phyloP scores from a whole-genome alignment of 768 basidiomycete genomes.

The Termitomyces sp. region DNA sequence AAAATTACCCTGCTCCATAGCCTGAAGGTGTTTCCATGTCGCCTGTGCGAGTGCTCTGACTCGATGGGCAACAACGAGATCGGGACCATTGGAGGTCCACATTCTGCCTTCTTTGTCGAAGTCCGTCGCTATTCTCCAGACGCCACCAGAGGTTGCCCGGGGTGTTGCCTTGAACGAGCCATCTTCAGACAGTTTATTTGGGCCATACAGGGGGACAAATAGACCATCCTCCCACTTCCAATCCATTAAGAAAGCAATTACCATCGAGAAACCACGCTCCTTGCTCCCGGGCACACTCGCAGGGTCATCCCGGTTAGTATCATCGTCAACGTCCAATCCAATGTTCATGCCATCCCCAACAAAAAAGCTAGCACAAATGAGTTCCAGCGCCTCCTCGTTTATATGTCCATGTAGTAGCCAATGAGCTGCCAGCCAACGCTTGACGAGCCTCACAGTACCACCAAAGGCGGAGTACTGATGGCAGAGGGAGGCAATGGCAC shows the following conservation, averaged over 20 bases:
- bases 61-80: constrained; percentile 68
- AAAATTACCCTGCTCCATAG: constrained; percentile 42
- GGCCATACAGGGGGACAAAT: constrained; percentile 67
- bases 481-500: constrained; percentile 71
- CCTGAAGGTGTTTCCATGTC: constrained; percentile 55
- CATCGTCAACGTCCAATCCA: constrained; percentile 22
- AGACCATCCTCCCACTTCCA: constrained; percentile 84
- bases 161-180: constrained; percentile 17
- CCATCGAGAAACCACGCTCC: constrained; percentile 72
- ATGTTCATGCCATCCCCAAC: constrained; percentile 42
- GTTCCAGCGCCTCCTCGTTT: constrained; percentile 74
- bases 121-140: constrained; percentile 80
- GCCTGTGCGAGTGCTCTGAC: constrained; percentile 71
- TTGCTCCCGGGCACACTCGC: constrained; percentile 64
- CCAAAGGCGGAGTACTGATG: constrained; percentile 79
- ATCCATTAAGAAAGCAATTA: constrained; percentile 66
- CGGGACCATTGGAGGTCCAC: constrained; percentile 72
- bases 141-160: constrained; percentile 30
- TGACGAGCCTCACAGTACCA: constrained; percentile 81
- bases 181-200: constrained; percentile 23
- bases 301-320: constrained; percentile 26
- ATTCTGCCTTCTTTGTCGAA: constrained; percentile 66
- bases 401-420: constrained; percentile 78
- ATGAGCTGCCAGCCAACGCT: constrained; percentile 91
- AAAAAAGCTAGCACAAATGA: constrained; percentile 79